phyloP scores from a whole-genome alignment of 441 rosid species.

The Biscutella laevigata region DNA sequence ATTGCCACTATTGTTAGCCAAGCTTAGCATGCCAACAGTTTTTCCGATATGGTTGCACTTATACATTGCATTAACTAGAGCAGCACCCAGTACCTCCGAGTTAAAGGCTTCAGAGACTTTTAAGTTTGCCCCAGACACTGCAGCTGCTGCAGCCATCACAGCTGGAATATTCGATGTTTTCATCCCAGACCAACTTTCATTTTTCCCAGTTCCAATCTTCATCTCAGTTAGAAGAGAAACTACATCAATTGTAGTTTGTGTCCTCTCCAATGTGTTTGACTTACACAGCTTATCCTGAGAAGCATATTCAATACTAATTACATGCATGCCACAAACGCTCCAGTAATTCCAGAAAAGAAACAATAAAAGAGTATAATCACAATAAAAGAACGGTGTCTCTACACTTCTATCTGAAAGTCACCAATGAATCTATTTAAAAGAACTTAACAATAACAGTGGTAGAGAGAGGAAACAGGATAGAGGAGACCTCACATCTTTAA shows the following conservation, averaged over 20 bases:
- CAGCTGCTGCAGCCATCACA: constrained; percentile 87
- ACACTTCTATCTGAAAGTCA: background rate
- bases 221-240: constrained; percentile 82
- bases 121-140: constrained; percentile 82
- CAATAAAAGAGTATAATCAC: background rate
- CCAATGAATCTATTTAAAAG: background rate
- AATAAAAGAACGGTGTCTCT: background rate
- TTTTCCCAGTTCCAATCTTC: constrained; percentile 68
- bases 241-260: constrained; percentile 62
- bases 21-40: constrained; percentile 78
- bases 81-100: constrained; percentile 74
- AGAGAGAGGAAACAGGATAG: background rate
- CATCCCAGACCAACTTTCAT: constrained; percentile 67
- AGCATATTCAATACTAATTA: background rate
- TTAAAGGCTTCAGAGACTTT: constrained; percentile 62
- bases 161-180: constrained; percentile 75
- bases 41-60: constrained; percentile 80
- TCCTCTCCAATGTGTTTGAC: constrained; percentile 76
- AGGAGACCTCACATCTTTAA: no score
- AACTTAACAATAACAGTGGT: background rate
- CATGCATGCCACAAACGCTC: background rate
- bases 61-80: constrained; percentile 64
- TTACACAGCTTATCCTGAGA: constrained; percentile 79
- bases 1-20: constrained; percentile 68
- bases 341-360: background rate